Evolutionary conservation across 2,329 filamentous ascomycete species (phyloP), one percentile per base, ranked within the genome.

Genomic region (Neonectria neomacrospora): DNA sequence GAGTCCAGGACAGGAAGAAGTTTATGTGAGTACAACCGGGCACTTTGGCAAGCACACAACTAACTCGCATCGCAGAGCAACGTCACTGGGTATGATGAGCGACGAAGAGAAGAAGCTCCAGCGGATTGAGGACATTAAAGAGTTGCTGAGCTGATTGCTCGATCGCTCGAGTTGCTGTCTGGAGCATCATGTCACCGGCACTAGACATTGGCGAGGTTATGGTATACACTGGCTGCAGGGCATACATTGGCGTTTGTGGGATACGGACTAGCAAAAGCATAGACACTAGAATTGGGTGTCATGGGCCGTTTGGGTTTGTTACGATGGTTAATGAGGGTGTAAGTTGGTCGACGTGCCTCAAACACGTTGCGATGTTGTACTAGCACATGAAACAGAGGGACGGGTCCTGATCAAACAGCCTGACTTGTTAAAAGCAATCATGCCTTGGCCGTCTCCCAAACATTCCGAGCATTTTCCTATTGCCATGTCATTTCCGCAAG

Each of bases 1-100:
- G 86, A 78, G 89, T 99, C 34, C 96, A 99, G 77, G 95, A 98
- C 69, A 83, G 94, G 75, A 99, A 99, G 83, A 98, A 94, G 83
- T 96, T 96, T 72, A 92, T 96, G 90, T 94, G 76, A 89, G 91
- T 90, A 58, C 14, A 41, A 55, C 0, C 28, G 12, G 20, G 16
- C 32, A 23, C 6, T 41, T 23, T 32, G 32, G 5, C 44, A 39
- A 51, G 37, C 5, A 47, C 16, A 37, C 16, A 44, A 50, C 68
- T 64, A 62, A 64, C 57, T 39, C 45, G 5, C 47, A 23, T 30
- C 22, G 52, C 62, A 97, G 94, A 80, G 96, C 96, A n/a, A 94
- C 92, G 16, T 96, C 92, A 0, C 81, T 99, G 34, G 96, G 96
- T 1, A 95, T 99, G 89, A 96, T 97, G 88, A 91, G 85, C 58